Percentiles rank a stretch among this genome's conserved stretches.
phyloP scores from a whole-genome alignment of 192 early-diverging fungal species.

The Neocallimastix lanati region DNA sequence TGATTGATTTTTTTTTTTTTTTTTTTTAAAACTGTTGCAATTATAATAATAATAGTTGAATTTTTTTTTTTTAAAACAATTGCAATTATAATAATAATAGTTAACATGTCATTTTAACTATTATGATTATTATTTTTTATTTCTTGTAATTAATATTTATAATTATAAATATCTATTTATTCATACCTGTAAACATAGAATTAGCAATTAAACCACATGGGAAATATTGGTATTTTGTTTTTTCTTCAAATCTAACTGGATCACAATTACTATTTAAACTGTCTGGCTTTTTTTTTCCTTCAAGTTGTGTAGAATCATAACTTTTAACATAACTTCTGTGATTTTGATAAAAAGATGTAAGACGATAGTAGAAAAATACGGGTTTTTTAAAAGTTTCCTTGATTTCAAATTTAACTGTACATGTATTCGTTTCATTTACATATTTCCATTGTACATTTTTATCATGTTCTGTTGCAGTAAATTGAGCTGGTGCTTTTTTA shows the following conservation, averaged over 20 bases:
- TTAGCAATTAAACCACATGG: constrained; percentile 98
- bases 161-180: background rate
- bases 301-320: constrained; percentile 64
- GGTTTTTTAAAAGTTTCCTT: constrained; percentile 49
- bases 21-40: no score
- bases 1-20: no score
- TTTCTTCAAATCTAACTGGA: constrained; percentile 5
- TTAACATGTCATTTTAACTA: no score
- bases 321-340: constrained; percentile 84
- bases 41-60: no score
- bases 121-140: no score
- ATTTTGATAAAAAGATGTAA: constrained; percentile 99
- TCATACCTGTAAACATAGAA: constrained; percentile 91
- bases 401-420: constrained; percentile 54
- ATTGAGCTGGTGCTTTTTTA: constrained; percentile 3
- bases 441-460: constrained; percentile 19
- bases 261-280: constrained; percentile 10
- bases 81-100: no score
- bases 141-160: background rate
- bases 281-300: constrained; percentile 28
- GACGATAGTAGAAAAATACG: constrained; percentile 83
- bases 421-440: constrained; percentile 20
- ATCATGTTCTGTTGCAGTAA: background rate
- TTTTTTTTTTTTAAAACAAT: no score
- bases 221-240: constrained; percentile 38